phyloP scores from a whole-genome alignment of 1,139 yeast species.

The Magnusiomyces tetraspermus region DNA sequence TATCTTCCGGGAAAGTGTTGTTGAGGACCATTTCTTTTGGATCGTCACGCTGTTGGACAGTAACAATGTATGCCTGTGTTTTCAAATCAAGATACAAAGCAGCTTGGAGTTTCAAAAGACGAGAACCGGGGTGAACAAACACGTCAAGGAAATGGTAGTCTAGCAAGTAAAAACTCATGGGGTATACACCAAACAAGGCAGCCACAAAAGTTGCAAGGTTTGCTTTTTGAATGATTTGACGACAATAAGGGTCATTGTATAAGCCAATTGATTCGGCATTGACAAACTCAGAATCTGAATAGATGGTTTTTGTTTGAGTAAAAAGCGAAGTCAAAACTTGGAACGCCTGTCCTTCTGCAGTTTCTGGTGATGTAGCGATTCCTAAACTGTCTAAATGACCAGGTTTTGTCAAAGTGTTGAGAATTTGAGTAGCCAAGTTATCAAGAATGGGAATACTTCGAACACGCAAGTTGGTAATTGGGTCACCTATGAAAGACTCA shows the following conservation, averaged over 20 bases:
- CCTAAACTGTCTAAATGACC: conserved; percentile 68
- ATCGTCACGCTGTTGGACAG: conserved; percentile 63
- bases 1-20: conserved; percentile 52
- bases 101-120: conserved; percentile 72
- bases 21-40: conserved; percentile 61
- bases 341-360: conserved; percentile 65
- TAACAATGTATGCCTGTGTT: conserved; percentile 91
- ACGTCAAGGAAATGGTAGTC: conserved; percentile 77
- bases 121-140: conserved; percentile 44
- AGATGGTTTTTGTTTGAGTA: conserved; percentile 41
- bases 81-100: conserved; percentile 73
- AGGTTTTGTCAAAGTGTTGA: conserved; percentile 56
- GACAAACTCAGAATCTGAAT: conserved; percentile 24
- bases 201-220: conserved; percentile 80
- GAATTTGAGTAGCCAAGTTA: conserved; percentile 62
- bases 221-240: conserved; percentile 64
- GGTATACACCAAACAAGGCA: conserved; percentile 75
- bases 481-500: conserved; percentile 14
- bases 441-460: conserved; percentile 66
- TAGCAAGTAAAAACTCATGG: conserved; percentile 77
- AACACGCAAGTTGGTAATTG: conserved; percentile 41
- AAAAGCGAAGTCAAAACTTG: conserved; percentile 63
- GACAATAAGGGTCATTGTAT: conserved; percentile 35
- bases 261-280: conserved; percentile 18
- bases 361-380: conserved; percentile 61